These are phyloP conservation scores for Cyberlindnera maritima DNA, from an alignment of 805 yeast genomes.

Conservation along the genomic window DNA sequence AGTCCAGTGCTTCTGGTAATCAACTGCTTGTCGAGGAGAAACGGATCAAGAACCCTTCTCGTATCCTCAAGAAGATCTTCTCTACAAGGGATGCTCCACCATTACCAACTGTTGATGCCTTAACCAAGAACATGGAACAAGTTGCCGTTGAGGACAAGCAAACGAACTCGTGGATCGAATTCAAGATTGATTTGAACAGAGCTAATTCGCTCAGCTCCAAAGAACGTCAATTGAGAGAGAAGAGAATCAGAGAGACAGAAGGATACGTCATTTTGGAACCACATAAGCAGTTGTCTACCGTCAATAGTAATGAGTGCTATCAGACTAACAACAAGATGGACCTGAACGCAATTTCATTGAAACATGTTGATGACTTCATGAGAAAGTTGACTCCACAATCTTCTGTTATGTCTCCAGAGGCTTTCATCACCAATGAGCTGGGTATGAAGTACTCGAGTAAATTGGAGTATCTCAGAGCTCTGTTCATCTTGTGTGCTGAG, in stretches of 20 bases:
- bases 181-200: conserved; percentile 62
- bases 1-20: conserved; percentile 27
- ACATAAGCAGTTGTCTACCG: conserved; percentile 40
- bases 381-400: conserved; percentile 33
- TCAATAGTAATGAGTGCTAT: conserved; percentile 48
- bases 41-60: conserved; percentile 19
- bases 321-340: conserved; percentile 29
- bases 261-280: conserved; percentile 66
- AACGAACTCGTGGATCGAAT: conserved; percentile 48
- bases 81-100: conserved; percentile 28
- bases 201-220: conserved; percentile 64
- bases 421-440: conserved; percentile 51
- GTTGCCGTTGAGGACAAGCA: conserved; percentile 36
- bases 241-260: conserved; percentile 56
- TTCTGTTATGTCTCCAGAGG: conserved; percentile 46
- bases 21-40: conserved; percentile 27
- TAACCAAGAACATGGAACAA: conserved; percentile 18
- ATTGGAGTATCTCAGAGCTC: conserved; percentile 62
- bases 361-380: conserved; percentile 44
- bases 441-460: conserved; percentile 50
- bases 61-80: conserved; percentile 17
- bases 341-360: conserved; percentile 31
- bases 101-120: conserved; percentile 23
- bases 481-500: conserved; percentile 59
- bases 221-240: conserved; percentile 70